phyloP scores from a whole-genome alignment of 495 filamentous ascomycete species.

The Penicillium bialowiezense region DNA sequence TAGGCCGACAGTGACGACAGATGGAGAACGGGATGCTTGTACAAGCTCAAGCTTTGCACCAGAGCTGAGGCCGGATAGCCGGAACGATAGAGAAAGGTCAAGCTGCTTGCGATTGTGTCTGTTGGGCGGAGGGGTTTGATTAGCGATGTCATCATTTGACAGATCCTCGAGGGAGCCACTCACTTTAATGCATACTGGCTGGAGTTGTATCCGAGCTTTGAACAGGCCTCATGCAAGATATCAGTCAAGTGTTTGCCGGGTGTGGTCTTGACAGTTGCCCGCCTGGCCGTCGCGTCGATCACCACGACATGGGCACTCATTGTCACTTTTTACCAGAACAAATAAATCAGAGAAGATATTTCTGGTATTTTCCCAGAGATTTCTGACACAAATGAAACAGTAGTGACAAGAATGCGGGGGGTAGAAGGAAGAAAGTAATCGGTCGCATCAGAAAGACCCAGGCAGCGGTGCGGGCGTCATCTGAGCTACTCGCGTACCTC shows the following conservation, averaged over 20 bases:
- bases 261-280: slow-evolving; percentile 76
- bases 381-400: not conserved
- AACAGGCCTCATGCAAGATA: slow-evolving; percentile 80
- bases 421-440: slow-evolving; percentile 23
- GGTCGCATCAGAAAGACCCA: slow-evolving; percentile 25
- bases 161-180: slow-evolving; percentile 20
- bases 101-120: slow-evolving; percentile 80
- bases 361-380: not conserved
- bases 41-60: slow-evolving; percentile 93
- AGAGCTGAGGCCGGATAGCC: slow-evolving; percentile 79
- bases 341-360: not conserved
- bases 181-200: slow-evolving; percentile 80
- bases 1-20: slow-evolving; percentile 79
- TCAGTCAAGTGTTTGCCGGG: slow-evolving; percentile 78
- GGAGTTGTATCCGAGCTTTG: slow-evolving; percentile 68
- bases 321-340: slow-evolving; percentile 3
- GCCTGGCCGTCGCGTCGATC: slow-evolving; percentile 69
- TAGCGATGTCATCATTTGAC: not conserved
- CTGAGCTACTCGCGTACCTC: slow-evolving; percentile 35
- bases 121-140: slow-evolving; percentile 12
- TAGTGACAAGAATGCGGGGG: slow-evolving; percentile 2
- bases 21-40: slow-evolving; percentile 74
- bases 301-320: slow-evolving; percentile 93
- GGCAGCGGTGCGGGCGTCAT: slow-evolving; percentile 50
- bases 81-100: slow-evolving; percentile 78